Conservation (phyloP, 768 basidiomycete genomes). For the Pulveroboletus sp. region DNA sequence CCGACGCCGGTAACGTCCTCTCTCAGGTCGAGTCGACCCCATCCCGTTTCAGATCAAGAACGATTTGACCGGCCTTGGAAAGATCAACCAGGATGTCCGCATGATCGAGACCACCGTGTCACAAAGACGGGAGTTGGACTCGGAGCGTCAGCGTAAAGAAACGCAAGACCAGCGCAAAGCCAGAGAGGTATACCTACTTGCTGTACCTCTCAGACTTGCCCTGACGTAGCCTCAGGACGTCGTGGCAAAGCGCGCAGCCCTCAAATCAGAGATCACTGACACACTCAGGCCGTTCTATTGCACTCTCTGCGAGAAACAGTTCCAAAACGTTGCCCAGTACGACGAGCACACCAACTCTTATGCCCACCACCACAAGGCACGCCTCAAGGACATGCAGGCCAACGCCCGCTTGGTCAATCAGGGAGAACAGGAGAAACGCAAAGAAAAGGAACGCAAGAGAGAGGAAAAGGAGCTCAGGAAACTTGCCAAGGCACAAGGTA, state of each 20-base stretch:
- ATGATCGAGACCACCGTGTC: conserved; percentile 87
- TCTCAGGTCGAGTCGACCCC: conserved; percentile 74
- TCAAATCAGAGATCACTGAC: conserved; percentile 65
- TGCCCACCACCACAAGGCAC: conserved; percentile 82
- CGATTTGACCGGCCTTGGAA: conserved; percentile 79
- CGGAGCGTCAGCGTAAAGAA: conserved; percentile 78
- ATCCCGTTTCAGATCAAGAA: conserved; percentile 79
- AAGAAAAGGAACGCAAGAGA: conserved; percentile 82
- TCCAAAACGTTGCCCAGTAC: conserved; percentile 81
- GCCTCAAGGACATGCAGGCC: conserved; percentile 79
- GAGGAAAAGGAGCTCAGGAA: conserved; percentile 86
- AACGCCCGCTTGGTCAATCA: conserved; percentile 62
- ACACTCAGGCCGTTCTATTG: conserved; percentile 79
- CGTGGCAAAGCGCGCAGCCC: conserved; percentile 62
- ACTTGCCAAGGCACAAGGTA: conserved; percentile 77
- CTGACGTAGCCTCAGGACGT: conserved; percentile 42
- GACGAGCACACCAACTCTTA: conserved; percentile 91
- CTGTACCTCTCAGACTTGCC: conserved; percentile 1
- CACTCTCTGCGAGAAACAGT: conserved; percentile 82
- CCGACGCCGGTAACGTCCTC: background rate
- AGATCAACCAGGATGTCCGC: conserved; percentile 71
- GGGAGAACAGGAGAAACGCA: conserved; percentile 69
- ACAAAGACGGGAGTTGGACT: conserved; percentile 75
- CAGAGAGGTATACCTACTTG: conserved; percentile 55
- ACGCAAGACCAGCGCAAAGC: conserved; percentile 71